Base-by-base conservation (phyloP, 2,329 filamentous ascomycete genomes). In the Calonectria fujianensis region DNA sequence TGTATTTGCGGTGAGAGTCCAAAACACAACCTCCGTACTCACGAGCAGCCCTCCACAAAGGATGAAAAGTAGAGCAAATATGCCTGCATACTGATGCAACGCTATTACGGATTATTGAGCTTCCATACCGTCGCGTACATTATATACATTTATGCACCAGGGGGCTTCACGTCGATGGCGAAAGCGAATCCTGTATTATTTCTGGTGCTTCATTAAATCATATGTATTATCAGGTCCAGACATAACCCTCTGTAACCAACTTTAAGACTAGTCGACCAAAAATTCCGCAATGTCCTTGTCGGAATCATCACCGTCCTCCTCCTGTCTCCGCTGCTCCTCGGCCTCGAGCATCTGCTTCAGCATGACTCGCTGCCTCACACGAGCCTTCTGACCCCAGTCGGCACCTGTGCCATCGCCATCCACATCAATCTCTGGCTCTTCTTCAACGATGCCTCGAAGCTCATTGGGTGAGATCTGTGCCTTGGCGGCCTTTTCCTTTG, bases 231-330 rank as follows among this genome's bases (percentile, higher is more conserved):
- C 45, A 69, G 48, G 24, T 31, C 29, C 29, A 32, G 18, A 32
- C 59, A 31, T 16, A 63, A 65, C 32, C n/a, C 41, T 64, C 69
- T 39, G 31, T 20, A 57, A 9, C 14, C 61, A 20, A 39, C 20
- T 31, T 31, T 5, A n/a, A 39, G 10, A 20, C 69, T 85, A 89
- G 81, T 92, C 89, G 79, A 91, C 88, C 83, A 96, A 84, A 80
- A 93, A 91, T 84, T 96, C 93, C 82, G 92, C 90, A 79, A 96
- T 93, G 83, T 96, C 93, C 85, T 94, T 93, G 83, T 95, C 93
- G 74, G 93, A 91, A 77, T 94, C 89, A 73, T 93, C 91, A 79
- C 24, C 24, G 24, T 93, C 92, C 63, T 86, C 83, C 79, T 93
- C 92, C 65, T 86, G 83, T 80, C 91, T 89, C 77, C 89, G 87